These are phyloP conservation scores for Pterocarpus macrocarpus DNA, from an alignment of 306 rosid genomes.

Conservation along the genomic window DNA sequence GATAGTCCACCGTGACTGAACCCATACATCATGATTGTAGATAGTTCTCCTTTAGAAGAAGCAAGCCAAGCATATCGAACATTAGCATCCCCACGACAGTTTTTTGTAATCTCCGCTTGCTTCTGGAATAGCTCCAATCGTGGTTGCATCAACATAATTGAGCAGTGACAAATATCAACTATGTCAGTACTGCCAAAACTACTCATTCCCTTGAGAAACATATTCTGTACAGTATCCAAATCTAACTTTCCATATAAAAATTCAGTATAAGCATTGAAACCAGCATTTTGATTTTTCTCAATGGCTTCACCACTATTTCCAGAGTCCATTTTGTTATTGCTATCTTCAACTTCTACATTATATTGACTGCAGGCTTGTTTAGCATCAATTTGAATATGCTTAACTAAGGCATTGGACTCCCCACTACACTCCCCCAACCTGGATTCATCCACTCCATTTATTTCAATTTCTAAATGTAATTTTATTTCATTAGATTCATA, in stretches of 20 bases:
- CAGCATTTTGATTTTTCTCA: conserved; percentile 48
- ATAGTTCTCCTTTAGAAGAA: conserved; percentile 64
- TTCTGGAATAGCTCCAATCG: conserved; percentile 76
- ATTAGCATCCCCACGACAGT: conserved; percentile 71
- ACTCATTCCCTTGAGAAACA: conserved; percentile 69
- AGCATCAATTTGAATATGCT: conserved; percentile 57
- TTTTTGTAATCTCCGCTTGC: conserved; percentile 76
- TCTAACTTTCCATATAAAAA: conserved; percentile 54
- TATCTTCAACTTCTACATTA: conserved; percentile 68
- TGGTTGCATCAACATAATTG: conserved; percentile 57
- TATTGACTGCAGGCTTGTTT: conserved; percentile 49
- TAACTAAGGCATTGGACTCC: conserved; percentile 71
- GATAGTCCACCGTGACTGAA: conserved; percentile 71
- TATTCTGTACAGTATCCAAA: conserved; percentile 61
- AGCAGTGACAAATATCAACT: conserved; percentile 60
- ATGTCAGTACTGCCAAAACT: conserved; percentile 51
- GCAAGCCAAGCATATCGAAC: conserved; percentile 87
- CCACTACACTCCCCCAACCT: conserved; percentile 73
- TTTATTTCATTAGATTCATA: conserved; percentile 50
- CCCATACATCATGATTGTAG: conserved; percentile 68
- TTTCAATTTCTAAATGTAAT: conserved; percentile 83
- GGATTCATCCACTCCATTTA: conserved; percentile 64
- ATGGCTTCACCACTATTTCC: conserved; percentile 54
- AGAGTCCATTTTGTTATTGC: conserved; percentile 54
- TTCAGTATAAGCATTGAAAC: conserved; percentile 49